These are phyloP conservation scores for Wallemia mellicola DNA, from an alignment of 1,284 basidiomycete genomes.

Conservation along the genomic window DNA sequence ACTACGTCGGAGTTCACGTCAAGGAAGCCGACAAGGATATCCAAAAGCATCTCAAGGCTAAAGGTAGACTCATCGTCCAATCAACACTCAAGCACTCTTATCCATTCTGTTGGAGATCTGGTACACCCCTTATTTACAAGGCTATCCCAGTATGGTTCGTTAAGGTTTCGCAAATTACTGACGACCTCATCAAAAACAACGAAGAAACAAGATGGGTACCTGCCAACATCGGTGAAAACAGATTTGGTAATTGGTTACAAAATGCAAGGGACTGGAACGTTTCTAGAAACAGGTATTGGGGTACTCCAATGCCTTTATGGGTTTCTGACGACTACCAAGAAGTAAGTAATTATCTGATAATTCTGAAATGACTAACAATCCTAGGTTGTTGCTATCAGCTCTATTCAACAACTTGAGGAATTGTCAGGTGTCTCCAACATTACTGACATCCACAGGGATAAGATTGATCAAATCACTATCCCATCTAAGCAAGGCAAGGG, in stretches of 20 bases:
- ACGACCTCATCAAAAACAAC: constrained; percentile 72
- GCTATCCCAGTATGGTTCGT: constrained; percentile 94
- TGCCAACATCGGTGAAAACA: constrained; percentile 55
- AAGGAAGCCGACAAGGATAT: constrained; percentile 92
- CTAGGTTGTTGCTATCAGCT: constrained; percentile 62
- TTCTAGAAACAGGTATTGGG: constrained; percentile 98
- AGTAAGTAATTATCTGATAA: too few species aligned
- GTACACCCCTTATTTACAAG: constrained; percentile 84
- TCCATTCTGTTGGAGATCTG: constrained; percentile 95
- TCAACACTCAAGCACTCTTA: constrained; percentile 68
- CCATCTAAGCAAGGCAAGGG: constrained; percentile 79
- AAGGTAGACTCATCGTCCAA: constrained; percentile 65
- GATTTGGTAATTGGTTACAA: constrained; percentile 90
- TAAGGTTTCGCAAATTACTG: constrained; percentile 51
- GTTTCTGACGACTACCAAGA: constrained; percentile 76
- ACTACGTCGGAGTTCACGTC: constrained; percentile 69
- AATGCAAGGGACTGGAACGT: constrained; percentile 98
- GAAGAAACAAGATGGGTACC: constrained; percentile 84
- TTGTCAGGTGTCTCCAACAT: constrained; percentile 62
- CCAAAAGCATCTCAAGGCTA: constrained; percentile 65
- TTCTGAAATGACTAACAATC: too few species aligned
- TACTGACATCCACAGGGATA: constrained; percentile 79
- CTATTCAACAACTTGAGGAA: constrained; percentile 59
- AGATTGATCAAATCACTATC: constrained; percentile 85
- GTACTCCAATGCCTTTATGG: constrained; percentile 93